phyloP scores from a whole-genome alignment of 1,284 basidiomycete species.

The Irpex sp. region DNA sequence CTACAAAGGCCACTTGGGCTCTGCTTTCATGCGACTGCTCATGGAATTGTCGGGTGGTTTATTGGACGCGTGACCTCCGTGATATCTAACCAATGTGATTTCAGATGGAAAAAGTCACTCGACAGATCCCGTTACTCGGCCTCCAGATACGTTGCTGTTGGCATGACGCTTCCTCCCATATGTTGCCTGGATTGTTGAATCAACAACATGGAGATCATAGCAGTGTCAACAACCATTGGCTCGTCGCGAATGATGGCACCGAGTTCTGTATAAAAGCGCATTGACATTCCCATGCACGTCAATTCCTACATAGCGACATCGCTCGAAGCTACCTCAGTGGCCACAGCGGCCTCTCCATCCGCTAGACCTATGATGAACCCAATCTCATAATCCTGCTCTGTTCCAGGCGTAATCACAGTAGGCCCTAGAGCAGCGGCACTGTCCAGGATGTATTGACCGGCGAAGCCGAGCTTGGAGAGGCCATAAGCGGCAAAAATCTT shows the following conservation, averaged over 20 bases:
- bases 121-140: neutral
- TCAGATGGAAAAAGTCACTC: neutral
- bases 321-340: constrained; percentile 1
- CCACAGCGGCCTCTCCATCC: constrained; percentile 35
- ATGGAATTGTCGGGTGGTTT: neutral
- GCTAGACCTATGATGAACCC: constrained; percentile 45
- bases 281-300: neutral
- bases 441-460: constrained; percentile 59
- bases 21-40: too few species aligned
- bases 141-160: neutral
- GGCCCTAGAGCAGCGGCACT: constrained; percentile 37
- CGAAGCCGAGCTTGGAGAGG: constrained; percentile 63
- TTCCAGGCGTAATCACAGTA: constrained; percentile 33
- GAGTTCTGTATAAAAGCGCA: neutral
- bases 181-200: neutral
- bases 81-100: neutral
- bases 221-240: constrained; percentile 5
- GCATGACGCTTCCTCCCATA: neutral
- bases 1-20: too few species aligned
- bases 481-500: constrained; percentile 55
- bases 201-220: neutral
- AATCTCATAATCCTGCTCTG: constrained; percentile 40
- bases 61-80: neutral
- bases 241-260: constrained; percentile 11
- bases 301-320: neutral